Conservation (phyloP, 345 rosid species). For the Acer campestre region DNA sequence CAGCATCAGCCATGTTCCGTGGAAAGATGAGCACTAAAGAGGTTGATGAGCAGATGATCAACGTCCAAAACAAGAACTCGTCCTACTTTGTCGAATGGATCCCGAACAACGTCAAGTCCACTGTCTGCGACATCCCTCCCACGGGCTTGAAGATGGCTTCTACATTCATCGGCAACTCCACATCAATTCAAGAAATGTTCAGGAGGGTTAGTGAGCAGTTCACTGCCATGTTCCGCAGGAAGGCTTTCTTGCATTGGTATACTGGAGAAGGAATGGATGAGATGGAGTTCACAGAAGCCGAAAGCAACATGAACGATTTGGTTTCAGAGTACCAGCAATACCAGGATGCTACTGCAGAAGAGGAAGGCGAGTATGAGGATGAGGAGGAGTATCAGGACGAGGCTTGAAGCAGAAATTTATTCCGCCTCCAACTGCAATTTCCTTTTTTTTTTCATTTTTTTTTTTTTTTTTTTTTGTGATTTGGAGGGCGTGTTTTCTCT, state of each 20-base stretch:
- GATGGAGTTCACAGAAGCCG: conserved; percentile 86
- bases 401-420: conserved; percentile 20
- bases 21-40: conserved; percentile 90
- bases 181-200: conserved; percentile 85
- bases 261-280: conserved; percentile 88
- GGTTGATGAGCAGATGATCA: conserved; percentile 86
- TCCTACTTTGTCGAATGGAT: conserved; percentile 88
- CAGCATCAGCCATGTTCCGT: conserved; percentile 82
- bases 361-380: conserved; percentile 62
- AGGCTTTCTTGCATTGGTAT: conserved; percentile 90
- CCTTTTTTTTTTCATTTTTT: not conserved
- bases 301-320: conserved; percentile 81
- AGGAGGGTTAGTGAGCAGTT: conserved; percentile 83
- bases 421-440: not conserved
- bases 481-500: not conserved
- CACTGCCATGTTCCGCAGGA: conserved; percentile 90
- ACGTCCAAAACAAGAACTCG: conserved; percentile 82
- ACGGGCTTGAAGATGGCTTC: conserved; percentile 79
- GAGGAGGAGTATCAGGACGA: conserved; percentile 57
- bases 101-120: conserved; percentile 80
- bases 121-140: conserved; percentile 83
- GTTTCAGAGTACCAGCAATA: conserved; percentile 84
- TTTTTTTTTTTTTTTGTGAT: not conserved
- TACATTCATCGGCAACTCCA: conserved; percentile 74
- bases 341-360: conserved; percentile 84